Percentiles rank a stretch among this genome's conserved stretches.
These are phyloP conservation scores for Leccinum sublutescens DNA, from an alignment of 768 basidiomycete species.

Conservation along the genomic window DNA sequence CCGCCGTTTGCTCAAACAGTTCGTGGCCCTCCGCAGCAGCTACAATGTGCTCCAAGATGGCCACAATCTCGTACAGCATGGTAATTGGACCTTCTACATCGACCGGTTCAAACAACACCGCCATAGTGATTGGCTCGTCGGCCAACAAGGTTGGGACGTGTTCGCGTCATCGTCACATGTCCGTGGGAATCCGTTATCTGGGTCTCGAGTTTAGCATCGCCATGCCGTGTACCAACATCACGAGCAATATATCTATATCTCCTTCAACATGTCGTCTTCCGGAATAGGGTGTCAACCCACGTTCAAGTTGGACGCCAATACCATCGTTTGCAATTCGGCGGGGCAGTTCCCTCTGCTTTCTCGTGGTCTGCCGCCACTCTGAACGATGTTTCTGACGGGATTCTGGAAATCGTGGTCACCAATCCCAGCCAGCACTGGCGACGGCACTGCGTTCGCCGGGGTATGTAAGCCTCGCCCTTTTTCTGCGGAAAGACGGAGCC, in stretches of 20 bases:
- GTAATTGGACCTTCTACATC: slow-evolving; percentile 82
- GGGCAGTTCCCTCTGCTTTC: slow-evolving; percentile 59
- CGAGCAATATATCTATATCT: slow-evolving; percentile 43
- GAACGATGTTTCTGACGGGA: slow-evolving; percentile 74
- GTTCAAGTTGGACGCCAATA: slow-evolving; percentile 37
- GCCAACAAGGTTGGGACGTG: too few relatives aligned
- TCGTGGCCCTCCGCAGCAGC: slow-evolving; percentile 64
- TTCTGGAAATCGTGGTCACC: slow-evolving; percentile 68
- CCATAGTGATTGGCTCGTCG: slow-evolving; percentile 77
- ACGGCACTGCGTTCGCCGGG: slow-evolving; percentile 47
- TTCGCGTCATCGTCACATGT: too few relatives aligned
- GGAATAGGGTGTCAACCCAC: slow-evolving; percentile 57
- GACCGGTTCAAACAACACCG: slow-evolving; percentile 80
- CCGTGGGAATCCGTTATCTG: too few relatives aligned
- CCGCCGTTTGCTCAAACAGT: slow-evolving; percentile 71
- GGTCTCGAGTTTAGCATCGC: slow-evolving; percentile 76
- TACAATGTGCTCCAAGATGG: slow-evolving; percentile 86
- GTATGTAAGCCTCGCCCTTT: slow-evolving; percentile 38
- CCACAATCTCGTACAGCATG: slow-evolving; percentile 75
- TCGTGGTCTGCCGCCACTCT: slow-evolving; percentile 70
- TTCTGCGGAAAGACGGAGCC: neutral
- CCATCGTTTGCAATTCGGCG: slow-evolving; percentile 50
- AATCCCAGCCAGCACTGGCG: slow-evolving; percentile 44
- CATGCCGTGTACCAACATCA: slow-evolving; percentile 78
- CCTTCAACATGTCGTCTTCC: slow-evolving; percentile 69